A percentile compares a stretch with the other conserved stretches of the same genome.
These are phyloP conservation scores for Beauveria sp. DNA, from an alignment of 2,329 filamentous ascomycete species.

Conservation along the genomic window DNA sequence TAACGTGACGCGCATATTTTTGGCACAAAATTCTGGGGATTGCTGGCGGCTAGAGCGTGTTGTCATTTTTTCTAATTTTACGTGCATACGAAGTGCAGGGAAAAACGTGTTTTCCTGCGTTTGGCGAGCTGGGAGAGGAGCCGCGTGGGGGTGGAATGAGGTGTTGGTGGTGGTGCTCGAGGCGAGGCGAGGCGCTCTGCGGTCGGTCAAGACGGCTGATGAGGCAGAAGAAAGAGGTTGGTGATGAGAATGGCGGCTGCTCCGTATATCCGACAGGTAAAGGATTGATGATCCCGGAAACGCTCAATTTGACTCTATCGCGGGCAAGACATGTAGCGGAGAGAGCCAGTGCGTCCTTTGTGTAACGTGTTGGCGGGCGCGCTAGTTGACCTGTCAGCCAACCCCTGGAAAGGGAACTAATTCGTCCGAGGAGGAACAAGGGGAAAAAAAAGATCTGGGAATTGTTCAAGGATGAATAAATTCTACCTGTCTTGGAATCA, in stretches of 20 bases:
- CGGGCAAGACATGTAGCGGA: not conserved
- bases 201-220: not conserved
- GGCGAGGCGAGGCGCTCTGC: not conserved
- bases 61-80: not conserved
- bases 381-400: not conserved
- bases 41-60: not conserved
- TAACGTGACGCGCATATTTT: slow-evolving; percentile 1
- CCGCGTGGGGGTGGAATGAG: not conserved
- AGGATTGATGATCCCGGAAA: not conserved
- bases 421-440: too few species aligned
- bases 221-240: not conserved
- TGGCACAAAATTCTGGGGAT: slow-evolving; percentile 4
- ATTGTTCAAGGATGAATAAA: not conserved
- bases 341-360: not conserved
- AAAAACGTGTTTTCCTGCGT: not conserved
- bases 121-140: not conserved
- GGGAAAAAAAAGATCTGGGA: not conserved
- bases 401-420: not conserved
- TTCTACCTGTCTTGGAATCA: not conserved
- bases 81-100: not conserved
- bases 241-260: not conserved
- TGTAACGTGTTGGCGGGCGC: slow-evolving; percentile 3
- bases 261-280: too few species aligned
- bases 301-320: not conserved
- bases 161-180: not conserved